Conservation (phyloP, 139 green algal genomes). For the Ettlia oleoabundans region DNA sequence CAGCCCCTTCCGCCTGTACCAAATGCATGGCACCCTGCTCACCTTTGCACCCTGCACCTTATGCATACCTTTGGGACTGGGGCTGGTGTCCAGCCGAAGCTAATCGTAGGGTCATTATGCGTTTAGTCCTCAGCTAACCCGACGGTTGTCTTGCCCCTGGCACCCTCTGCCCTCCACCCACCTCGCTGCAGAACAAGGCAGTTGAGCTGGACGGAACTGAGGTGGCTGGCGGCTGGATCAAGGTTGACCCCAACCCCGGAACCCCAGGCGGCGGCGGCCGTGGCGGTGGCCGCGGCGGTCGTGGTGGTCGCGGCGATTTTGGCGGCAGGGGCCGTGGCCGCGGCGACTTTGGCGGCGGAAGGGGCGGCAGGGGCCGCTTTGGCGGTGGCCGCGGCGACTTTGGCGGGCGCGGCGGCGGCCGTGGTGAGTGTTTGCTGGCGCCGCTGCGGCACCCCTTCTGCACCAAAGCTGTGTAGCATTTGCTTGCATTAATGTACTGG, state of each 20-base stretch:
- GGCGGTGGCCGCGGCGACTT: conserved; percentile 47
- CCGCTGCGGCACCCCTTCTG: too few species aligned
- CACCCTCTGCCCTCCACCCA: too few species aligned
- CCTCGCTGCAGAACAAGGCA: conserved; percentile 44
- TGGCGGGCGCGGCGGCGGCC: conserved; percentile 15
- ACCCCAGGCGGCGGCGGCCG: conserved; percentile 39
- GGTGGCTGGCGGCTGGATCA: conserved; percentile 67
- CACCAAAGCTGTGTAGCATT: too few species aligned
- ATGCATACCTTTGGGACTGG: too few species aligned
- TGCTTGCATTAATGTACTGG: not conserved
- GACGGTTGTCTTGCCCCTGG: too few species aligned
- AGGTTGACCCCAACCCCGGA: conserved; percentile 49
- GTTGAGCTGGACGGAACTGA: conserved; percentile 67
- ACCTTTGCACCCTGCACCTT: not conserved
- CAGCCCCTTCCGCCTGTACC: not conserved
- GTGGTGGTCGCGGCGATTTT: conserved; percentile 44
- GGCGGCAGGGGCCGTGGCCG: conserved; percentile 47
- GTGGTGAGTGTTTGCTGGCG: not conserved
- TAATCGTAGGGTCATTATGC: too few species aligned
- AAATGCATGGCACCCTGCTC: not conserved
- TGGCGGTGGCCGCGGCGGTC: conserved; percentile 27
- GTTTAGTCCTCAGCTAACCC: too few species aligned
- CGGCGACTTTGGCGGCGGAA: conserved; percentile 39
- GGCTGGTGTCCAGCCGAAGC: too few species aligned
- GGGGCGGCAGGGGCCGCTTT: conserved; percentile 44